Evolutionary conservation across 2,329 filamentous ascomycete species (phyloP), one percentile per base, ranked within the genome.

Genomic region (Dactylellina haptotyla): DNA sequence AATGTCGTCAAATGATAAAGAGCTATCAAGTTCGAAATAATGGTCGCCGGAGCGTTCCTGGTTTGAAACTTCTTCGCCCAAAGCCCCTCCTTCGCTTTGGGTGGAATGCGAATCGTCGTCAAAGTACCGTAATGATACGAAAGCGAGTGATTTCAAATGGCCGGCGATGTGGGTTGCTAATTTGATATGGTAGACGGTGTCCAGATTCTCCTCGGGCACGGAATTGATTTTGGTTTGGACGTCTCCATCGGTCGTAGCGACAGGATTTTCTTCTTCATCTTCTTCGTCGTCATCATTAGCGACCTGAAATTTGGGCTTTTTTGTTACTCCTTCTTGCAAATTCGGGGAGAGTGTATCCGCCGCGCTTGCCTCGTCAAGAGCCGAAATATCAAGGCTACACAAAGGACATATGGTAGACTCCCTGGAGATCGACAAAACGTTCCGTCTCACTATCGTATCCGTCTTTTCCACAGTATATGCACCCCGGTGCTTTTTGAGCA

Each of bases 1-100:
- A 32, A 59, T 28, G 9, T 59, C 56, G 23, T 59, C 56, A 48
- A 59, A 59, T 14, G 56, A 59, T 34, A 59, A 59, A 59, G 39
- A 46, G 10, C 39, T 46, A 30, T 59, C 56, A 4, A 59, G 41
- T 5, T 59, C 56, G 16, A 50, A 61, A 61, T 61, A 30, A 20
- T 61, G 41, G 28, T 61, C 57, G 18, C 30, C 43, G 30, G 12
- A 10, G 9, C 18, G 16, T 39, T 16, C 43, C 37, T 50, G 57
- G 30, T 23, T 39, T 25, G 57, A 61, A 25, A 37, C 2, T 39
- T 50, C 57, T 37, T 58, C 37, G n/a, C 25, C 41, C 26, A 20
- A 4, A n/a, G 16, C 57, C 2, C 14, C 45, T 25, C 30, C 16
- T 18, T 26, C 2, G 57, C 57, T 61, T 23, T 50, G 8, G 26